Conservation (phyloP, 1,284 basidiomycete genomes). For the Leccinum subrobustum region DNA sequence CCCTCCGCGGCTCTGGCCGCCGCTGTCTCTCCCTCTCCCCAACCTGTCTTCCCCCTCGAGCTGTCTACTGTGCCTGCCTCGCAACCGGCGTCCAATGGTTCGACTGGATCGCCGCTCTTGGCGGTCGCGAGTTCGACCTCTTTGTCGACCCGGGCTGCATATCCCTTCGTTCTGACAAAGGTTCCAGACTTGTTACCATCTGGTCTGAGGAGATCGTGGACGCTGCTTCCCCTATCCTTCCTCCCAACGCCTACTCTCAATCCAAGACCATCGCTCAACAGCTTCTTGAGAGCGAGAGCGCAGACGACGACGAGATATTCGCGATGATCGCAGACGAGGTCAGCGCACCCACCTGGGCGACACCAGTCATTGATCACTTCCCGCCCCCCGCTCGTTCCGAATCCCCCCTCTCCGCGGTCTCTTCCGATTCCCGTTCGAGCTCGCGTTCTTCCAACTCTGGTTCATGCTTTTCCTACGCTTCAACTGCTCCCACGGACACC, state of each 20-base stretch:
- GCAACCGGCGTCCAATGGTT: conserved; percentile 71
- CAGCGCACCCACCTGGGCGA: conserved; percentile 62
- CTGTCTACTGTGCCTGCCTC: conserved; percentile 67
- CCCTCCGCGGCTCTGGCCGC: conserved; percentile 63
- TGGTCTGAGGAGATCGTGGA: conserved; percentile 57
- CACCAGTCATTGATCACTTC: conserved; percentile 61
- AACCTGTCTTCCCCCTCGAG: conserved; percentile 61
- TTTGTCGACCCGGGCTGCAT: conserved; percentile 76
- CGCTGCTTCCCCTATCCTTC: conserved; percentile 30
- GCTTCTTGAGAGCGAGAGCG: conserved; percentile 62
- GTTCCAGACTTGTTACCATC: conserved; percentile 50
- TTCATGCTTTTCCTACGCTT: conserved; percentile 61
- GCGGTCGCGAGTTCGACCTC: conserved; percentile 69
- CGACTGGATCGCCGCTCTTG: conserved; percentile 69
- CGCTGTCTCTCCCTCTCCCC: conserved; percentile 74
- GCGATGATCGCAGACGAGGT: conserved; percentile 70
- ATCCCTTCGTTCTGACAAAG: conserved; percentile 55
- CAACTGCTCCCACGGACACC: conserved; percentile 40
- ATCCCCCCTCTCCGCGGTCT: conserved; percentile 57
- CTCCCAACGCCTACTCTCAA: conserved; percentile 36
- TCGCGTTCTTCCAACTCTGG: conserved; percentile 71
- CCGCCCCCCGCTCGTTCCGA: conserved; percentile 49
- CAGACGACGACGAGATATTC: conserved; percentile 71
- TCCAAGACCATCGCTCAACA: conserved; percentile 69
- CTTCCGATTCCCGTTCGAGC: conserved; percentile 69